Base-by-base conservation (phyloP, 352 stramenopile species). In the Globisporangium nagaii region DNA sequence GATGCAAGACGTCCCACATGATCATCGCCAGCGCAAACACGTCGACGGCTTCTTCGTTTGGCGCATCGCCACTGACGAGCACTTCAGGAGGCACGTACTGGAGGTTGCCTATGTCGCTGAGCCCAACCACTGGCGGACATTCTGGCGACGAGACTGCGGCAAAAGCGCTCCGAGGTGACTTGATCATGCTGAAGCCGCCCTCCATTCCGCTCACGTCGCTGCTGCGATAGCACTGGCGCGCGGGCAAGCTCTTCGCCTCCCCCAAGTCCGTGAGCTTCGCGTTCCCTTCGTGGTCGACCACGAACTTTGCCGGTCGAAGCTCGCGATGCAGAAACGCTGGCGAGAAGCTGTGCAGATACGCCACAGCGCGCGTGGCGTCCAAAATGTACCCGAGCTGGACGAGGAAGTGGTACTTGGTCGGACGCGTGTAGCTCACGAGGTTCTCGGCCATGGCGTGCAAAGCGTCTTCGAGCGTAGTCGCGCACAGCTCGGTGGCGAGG, bases 271-370 rank as follows among this genome's bases (percentile, higher is more conserved):
- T 45, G 9, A 45, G 39, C 39, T 45, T 45, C 20, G n/a, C 39
- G 20, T 30, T 45, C 39, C 39, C 39, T 30, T 45, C 39, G 8
- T 30, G 20, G 20, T 45, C 39, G 9, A 45, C 39, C 10, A 45
- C 39, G 4, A 45, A 45, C 9, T 4, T 27, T 6, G 20, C 9
- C 30, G 39, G 20, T 8, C 19, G 9, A 20, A 45, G 39, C n/a
- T 86, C 74, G 9, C 75, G 73, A 27, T 86, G 76, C n/a, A 86
- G 28, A 19, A 86, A 77, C 11, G 73, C 66, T 11, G 71, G 73
- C 1, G 64, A 65, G 35, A 86, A 86, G 36, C 65, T 82, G 44
- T 86, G 76, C 7, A 86, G 22, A 24, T 86, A 84, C 11, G 74
- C 76, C 4, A 86, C 62, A 11, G 70, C 69, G 0, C 76, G 69